Base-by-base conservation (phyloP, 2,329 filamentous ascomycete species). In the Aspergillus sergii region DNA sequence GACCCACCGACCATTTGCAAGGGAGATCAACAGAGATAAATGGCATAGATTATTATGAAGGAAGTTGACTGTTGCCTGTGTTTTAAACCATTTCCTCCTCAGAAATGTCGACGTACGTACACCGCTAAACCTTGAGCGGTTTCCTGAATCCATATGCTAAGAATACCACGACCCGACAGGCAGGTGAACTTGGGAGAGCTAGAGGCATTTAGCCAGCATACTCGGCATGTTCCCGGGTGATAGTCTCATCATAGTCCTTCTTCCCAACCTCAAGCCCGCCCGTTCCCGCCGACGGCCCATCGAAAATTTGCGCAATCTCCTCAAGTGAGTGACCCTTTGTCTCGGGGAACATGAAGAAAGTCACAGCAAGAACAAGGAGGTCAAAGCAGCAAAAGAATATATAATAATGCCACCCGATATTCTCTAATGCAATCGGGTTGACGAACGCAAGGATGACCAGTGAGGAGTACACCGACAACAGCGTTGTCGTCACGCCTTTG, bases 401-500 rank as follows among this genome's bases (percentile, higher is more conserved):
- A 59, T 79, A 78, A 30, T 77, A 78, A 12, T 64, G 68, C 65
- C 74, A 79, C 0, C 68, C 67, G 11, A 79, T 72, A 28, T 72
- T 73, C 14, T 70, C 71, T 12, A 79, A 68, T 1, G 72, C 76
- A 30, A 73, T 73, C 0, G 76, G 74, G n/a, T 76, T 79, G 16
- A 79, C 72, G 59, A 73, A 73, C 1, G 68, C 62, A 12, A 69
- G 46, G 11, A 72, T 53, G 39, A 75, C 64, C 5, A 74, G 56
- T 1, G 69, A 69, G 9, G 61, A 59, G 39, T 75, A 71, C 8
- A 72, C 68, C 1, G 68, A 66, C 19, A 74, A 64, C 23, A 74
- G 55, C 19, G 68, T 66, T 10, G 73, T 63, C 1, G 71, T 71
- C 0, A 74, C 48, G 1, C 73, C 74, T 57, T 72, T 72, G 28